phyloP scores from a whole-genome alignment of 208 protist genomes.

The Vickermania ingenoplastis region DNA sequence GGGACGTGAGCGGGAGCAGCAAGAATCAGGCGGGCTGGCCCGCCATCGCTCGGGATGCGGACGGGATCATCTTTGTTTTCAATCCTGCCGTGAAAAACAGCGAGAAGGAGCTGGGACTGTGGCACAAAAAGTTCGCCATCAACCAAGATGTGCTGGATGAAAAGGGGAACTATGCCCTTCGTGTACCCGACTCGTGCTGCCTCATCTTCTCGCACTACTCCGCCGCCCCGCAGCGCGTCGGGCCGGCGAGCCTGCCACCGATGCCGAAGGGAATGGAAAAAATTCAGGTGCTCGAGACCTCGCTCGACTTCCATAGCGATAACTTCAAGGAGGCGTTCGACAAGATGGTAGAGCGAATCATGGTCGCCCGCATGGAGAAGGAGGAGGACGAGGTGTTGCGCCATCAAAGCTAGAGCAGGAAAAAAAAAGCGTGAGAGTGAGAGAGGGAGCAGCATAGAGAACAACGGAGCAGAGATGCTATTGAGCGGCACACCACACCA shows the following conservation, averaged over 20 bases:
- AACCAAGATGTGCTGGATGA: slow-evolving; percentile 62
- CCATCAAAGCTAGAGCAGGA: slow-evolving; percentile 34
- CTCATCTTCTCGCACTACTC: slow-evolving; percentile 81
- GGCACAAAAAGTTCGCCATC: slow-evolving; percentile 85
- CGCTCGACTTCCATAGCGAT: slow-evolving; percentile 78
- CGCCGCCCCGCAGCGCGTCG: slow-evolving; percentile 22
- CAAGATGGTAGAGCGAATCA: slow-evolving; percentile 60
- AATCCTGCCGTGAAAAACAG: slow-evolving; percentile 62
- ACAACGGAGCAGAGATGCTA: too few relatives aligned
- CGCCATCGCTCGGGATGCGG: slow-evolving; percentile 52
- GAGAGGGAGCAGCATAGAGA: too few relatives aligned
- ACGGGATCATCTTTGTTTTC: slow-evolving; percentile 86
- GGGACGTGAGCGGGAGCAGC: slow-evolving; percentile 78
- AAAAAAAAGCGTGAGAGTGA: slow-evolving; percentile 4
- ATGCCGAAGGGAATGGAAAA: slow-evolving; percentile 76
- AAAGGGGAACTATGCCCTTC: slow-evolving; percentile 45
- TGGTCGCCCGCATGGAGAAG: slow-evolving; percentile 38
- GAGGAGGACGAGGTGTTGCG: slow-evolving; percentile 70
- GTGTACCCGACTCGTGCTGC: slow-evolving; percentile 43
- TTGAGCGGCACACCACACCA: too few relatives aligned
- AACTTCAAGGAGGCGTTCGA: slow-evolving; percentile 91
- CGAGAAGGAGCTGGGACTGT: slow-evolving; percentile 80
- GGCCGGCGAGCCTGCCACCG: slow-evolving; percentile 12
- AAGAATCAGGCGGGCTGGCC: slow-evolving; percentile 84
- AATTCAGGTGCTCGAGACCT: slow-evolving; percentile 67